Conservation (phyloP, 192 early-diverging fungal genomes). For the Mortierella alpina region DNA sequence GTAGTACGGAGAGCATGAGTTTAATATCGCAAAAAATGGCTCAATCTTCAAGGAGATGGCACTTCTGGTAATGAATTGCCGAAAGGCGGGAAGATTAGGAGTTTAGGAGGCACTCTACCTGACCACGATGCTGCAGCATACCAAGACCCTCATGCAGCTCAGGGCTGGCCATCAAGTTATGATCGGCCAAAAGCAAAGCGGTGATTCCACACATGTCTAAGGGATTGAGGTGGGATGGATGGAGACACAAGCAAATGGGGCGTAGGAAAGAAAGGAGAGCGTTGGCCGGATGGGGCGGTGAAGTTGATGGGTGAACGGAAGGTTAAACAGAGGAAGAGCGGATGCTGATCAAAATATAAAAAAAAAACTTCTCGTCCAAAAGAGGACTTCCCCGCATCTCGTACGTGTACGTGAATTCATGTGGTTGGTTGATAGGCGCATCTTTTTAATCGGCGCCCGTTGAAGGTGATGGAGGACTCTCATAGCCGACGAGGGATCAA, state of each 20-base stretch:
- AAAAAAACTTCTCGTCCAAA: too few relatives aligned
- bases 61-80: neutral
- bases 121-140: conserved; percentile 97
- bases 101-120: conserved; percentile 59
- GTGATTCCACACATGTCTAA: conserved; percentile 90
- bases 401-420: neutral
- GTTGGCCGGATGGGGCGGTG: neutral
- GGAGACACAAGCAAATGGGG: neutral
- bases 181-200: conserved; percentile 85
- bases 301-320: too few relatives aligned
- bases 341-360: too few relatives aligned
- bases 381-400: too few relatives aligned
- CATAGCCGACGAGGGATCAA: too few relatives aligned
- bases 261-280: neutral
- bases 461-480: too few relatives aligned
- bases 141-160: conserved; percentile 96
- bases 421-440: neutral
- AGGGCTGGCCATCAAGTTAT: conserved; percentile 74
- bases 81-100: neutral
- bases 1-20: neutral
- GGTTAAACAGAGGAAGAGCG: too few relatives aligned
- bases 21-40: neutral
- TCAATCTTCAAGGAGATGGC: neutral
- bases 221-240: neutral
- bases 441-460: neutral